A percentile compares a stretch with the other conserved stretches of the same genome.
phyloP scores from a whole-genome alignment of 495 filamentous ascomycete genomes.

The Clohesyomyces aquaticus region DNA sequence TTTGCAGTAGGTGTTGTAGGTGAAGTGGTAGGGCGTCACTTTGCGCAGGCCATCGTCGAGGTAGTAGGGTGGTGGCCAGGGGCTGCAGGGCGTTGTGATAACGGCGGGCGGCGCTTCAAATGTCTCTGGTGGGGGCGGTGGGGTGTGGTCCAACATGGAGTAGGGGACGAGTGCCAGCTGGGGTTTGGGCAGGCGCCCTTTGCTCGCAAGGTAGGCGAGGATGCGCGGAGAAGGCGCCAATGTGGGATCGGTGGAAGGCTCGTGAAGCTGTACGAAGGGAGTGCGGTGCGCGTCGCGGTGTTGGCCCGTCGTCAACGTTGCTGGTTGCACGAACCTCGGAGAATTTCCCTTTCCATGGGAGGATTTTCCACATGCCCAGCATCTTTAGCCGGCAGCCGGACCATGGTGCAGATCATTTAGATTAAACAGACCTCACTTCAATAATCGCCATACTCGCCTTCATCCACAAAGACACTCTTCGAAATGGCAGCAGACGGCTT shows the following conservation, averaged over 20 bases:
- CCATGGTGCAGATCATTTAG: background rate
- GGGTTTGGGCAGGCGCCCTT: constrained; percentile 52
- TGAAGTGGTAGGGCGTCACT: constrained; percentile 87
- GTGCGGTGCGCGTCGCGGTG: background rate
- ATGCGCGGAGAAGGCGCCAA: constrained; percentile 66
- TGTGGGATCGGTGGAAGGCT: constrained; percentile 12
- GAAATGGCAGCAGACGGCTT: constrained; percentile 50
- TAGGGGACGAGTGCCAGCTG: constrained; percentile 61
- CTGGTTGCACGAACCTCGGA: background rate
- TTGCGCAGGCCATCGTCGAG: constrained; percentile 78
- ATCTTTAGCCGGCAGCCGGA: constrained; percentile 8
- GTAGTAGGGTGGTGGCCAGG: constrained; percentile 73
- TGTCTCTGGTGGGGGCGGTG: constrained; percentile 26
- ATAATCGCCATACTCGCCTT: background rate
- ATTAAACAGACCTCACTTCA: constrained; percentile 2
- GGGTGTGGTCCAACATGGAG: constrained; percentile 41
- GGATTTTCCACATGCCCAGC: no score
- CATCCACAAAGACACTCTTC: constrained; percentile 1
- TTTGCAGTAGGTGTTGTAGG: constrained; percentile 93
- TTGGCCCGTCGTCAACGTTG: background rate
- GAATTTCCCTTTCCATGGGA: background rate
- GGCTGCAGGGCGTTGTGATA: constrained; percentile 64
- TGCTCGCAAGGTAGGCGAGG: constrained; percentile 61
- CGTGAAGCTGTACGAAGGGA: background rate
- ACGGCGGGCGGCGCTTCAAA: constrained; percentile 54